phyloP scores from a whole-genome alignment of 371 early-diverging fungal genomes.

The Mucor mucedo region DNA sequence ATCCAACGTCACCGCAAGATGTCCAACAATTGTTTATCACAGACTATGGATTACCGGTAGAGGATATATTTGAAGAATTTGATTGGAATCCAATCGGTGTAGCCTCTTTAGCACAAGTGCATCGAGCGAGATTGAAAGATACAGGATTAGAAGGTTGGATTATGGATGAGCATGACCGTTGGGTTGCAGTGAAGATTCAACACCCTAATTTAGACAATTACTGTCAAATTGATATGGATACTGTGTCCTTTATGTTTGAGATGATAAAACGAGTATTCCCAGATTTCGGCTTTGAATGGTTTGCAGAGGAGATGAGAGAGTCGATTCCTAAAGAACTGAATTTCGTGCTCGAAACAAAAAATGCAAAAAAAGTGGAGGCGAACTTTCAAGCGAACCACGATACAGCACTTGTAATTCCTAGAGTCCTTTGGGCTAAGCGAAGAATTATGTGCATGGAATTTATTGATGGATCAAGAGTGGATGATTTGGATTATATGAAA shows the following conservation, averaged over 20 bases:
- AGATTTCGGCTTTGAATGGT: slow-evolving; percentile 90
- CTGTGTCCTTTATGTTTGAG: slow-evolving; percentile 67
- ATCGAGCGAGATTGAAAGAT: slow-evolving; percentile 67
- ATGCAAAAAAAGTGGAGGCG: slow-evolving; percentile 65
- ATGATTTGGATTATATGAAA: slow-evolving; percentile 73
- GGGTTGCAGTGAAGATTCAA: slow-evolving; percentile 93
- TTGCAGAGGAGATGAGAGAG: slow-evolving; percentile 86
- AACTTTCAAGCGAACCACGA: slow-evolving; percentile 57
- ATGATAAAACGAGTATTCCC: slow-evolving; percentile 77
- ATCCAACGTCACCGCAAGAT: slow-evolving; percentile 68
- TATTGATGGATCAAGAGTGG: slow-evolving; percentile 77
- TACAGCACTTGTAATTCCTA: slow-evolving; percentile 65
- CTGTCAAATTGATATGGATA: slow-evolving; percentile 80
- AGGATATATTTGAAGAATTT: slow-evolving; percentile 71
- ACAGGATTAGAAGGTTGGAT: slow-evolving; percentile 35
- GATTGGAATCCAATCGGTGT: slow-evolving; percentile 81
- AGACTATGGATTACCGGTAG: slow-evolving; percentile 70
- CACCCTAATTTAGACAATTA: slow-evolving; percentile 81
- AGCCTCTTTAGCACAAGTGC: slow-evolving; percentile 88
- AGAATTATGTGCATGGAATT: slow-evolving; percentile 82
- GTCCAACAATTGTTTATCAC: slow-evolving; percentile 69
- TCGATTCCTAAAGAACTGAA: slow-evolving; percentile 88
- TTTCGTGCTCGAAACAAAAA: slow-evolving; percentile 79
- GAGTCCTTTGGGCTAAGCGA: slow-evolving; percentile 66
- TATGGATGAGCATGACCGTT: slow-evolving; percentile 34